These are phyloP conservation scores for Cordyceps fumosorosea DNA, from an alignment of 2,329 filamentous ascomycete genomes.

Conservation along the genomic window DNA sequence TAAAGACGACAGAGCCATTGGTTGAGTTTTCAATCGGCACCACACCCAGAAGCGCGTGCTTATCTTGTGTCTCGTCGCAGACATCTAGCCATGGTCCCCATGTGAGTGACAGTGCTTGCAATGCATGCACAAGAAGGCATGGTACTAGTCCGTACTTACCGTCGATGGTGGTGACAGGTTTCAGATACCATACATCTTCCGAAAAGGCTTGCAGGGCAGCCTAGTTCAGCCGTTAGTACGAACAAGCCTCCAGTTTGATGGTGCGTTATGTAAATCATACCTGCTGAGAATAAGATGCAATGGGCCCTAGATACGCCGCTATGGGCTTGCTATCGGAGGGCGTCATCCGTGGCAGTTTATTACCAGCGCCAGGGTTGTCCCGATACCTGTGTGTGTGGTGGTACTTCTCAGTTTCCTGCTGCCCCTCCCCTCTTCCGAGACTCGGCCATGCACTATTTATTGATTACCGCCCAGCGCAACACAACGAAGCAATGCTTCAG, in stretches of 20 bases:
- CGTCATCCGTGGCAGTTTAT: background rate
- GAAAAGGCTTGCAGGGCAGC: constrained; percentile 43
- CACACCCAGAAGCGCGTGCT: constrained; percentile 62
- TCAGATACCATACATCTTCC: constrained; percentile 39
- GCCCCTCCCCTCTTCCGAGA: background rate
- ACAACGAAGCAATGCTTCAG: background rate
- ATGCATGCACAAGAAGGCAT: background rate
- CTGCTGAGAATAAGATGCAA: constrained; percentile 13
- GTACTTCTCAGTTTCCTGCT: background rate
- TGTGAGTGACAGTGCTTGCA: background rate
- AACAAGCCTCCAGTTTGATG: background rate
- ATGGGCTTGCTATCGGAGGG: constrained; percentile 9
- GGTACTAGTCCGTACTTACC: constrained; percentile 26
- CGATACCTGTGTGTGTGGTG: background rate
- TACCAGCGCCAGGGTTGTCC: background rate
- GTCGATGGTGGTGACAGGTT: constrained; percentile 46
- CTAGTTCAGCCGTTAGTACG: constrained; percentile 22
- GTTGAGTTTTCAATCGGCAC: constrained; percentile 95
- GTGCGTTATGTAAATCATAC: background rate
- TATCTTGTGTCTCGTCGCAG: constrained; percentile 69
- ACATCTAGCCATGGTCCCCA: constrained; percentile 48
- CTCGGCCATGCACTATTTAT: background rate
- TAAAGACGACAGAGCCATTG: constrained; percentile 87
- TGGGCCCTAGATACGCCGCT: constrained; percentile 9
- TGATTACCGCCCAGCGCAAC: background rate